Evolutionary conservation across 2,329 filamentous ascomycete genomes (phyloP), one percentile per base, ranked within the genome.

Genomic region (Pseudogymnoascus sp.): DNA sequence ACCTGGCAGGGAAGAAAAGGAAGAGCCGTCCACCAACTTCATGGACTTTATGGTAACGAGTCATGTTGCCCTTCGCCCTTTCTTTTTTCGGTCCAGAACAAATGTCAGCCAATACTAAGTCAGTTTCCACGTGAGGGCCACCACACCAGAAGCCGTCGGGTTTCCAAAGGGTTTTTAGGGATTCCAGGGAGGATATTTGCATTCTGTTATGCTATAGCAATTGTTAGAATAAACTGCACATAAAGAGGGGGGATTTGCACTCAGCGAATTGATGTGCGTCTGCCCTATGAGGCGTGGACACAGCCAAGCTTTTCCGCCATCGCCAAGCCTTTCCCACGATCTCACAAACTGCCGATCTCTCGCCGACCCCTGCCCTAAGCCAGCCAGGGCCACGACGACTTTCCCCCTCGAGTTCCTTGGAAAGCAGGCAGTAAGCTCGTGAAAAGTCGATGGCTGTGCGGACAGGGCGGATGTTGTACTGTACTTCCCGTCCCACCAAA

Each of bases 251-350:
- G 25, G 0, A 34, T 34, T 34, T 16, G 3, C n/a, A 31, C 16
- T 53, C n/a, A 53, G n/a, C 25, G 25, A 12, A 53, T 18, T 16
- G 25, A 9, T 53, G n/a, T 14, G 3, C n/a, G n/a, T 53, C 46
- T 34, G 25, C 46, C 46, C 46, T 56, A 56, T 3, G 16, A 14
- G 21, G 14, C 43, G 7, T 28, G n/a, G 8, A 31, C n/a, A 9
- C 25, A 53, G 46, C 49, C 49, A 56, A 56, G 49, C 49, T 56
- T 56, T 56, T 21, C 4, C n/a, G 28, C 25, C 49, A 18, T 56
- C 49, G 49, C 49, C 49, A 56, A 56, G 49, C 49, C 34, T 34
- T 56, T 34, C 49, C 49, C 49, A 56, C 49, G 49, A 56, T 56
- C 49, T 56, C 49, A 34, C n/a, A 9, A 25, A 8, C n/a, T 3